phyloP scores from a whole-genome alignment of 371 early-diverging fungal genomes.

The Mucor sp. region DNA sequence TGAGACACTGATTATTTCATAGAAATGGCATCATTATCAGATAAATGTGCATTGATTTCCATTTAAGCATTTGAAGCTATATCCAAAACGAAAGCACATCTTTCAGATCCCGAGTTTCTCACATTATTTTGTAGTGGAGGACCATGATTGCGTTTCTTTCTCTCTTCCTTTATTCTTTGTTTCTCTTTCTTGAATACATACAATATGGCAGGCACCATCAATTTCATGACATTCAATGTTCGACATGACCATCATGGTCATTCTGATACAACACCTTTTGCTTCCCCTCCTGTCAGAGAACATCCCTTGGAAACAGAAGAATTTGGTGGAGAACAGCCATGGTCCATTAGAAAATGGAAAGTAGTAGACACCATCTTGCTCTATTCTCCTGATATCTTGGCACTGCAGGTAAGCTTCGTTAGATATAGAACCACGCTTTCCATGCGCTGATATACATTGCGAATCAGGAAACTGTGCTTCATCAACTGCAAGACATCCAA shows the following conservation, averaged over 20 bases:
- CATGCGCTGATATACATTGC: neutral
- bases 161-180: neutral
- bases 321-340: constrained; percentile 43
- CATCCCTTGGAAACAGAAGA: constrained; percentile 11
- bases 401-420: constrained; percentile 35
- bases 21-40: neutral
- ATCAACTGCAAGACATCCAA: constrained; percentile 54
- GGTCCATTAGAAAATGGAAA: constrained; percentile 52
- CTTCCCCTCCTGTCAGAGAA: constrained; percentile 27
- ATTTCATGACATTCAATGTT: constrained; percentile 50
- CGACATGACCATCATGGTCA: constrained; percentile 38
- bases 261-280: constrained; percentile 24
- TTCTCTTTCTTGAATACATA: neutral
- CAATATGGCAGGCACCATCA: constrained; percentile 10
- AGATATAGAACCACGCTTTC: neutral
- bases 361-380: constrained; percentile 47
- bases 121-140: neutral
- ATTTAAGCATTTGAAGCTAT: neutral
- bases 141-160: neutral
- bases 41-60: neutral
- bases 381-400: constrained; percentile 49
- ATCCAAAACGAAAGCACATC: neutral
- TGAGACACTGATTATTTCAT: neutral
- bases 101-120: neutral
- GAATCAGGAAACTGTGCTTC: constrained; percentile 45